These are phyloP conservation scores for Tricholoma matsutake DNA, from an alignment of 768 basidiomycete genomes.

Conservation along the genomic window DNA sequence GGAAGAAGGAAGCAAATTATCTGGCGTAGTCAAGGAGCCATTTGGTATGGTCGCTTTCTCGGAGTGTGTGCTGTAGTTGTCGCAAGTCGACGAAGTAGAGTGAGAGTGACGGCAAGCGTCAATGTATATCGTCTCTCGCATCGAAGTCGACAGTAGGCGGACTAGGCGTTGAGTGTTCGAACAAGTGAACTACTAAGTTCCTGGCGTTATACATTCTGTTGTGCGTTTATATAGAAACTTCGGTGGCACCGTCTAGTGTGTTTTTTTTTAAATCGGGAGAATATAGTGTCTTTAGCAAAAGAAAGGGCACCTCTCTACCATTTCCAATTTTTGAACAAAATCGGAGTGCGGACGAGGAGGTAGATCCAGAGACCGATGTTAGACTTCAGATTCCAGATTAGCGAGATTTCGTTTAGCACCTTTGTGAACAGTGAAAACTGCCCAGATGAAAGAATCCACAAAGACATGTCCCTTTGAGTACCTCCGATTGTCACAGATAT, in stretches of 20 bases:
- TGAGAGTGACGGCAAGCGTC: not conserved
- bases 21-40: not conserved
- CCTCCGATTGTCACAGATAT: conserved; percentile 22
- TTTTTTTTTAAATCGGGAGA: conserved; percentile 22
- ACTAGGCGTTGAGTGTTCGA: not conserved
- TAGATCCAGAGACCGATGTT: conserved; percentile 28
- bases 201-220: conserved; percentile 4
- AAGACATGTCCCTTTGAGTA: conserved; percentile 26
- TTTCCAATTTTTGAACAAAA: conserved; percentile 13
- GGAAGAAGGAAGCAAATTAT: conserved; percentile 18
- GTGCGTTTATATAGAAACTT: conserved; percentile 28
- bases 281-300: conserved; percentile 26
- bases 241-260: conserved; percentile 20
- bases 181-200: conserved; percentile 4
- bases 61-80: conserved; percentile 1
- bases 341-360: conserved; percentile 21
- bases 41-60: not conserved
- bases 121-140: not conserved
- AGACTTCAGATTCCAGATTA: conserved; percentile 33
- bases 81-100: not conserved
- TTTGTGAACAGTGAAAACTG: conserved; percentile 13
- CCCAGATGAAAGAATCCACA: conserved; percentile 17
- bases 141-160: not conserved
- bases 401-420: conserved; percentile 30
- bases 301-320: conserved; percentile 14